These are phyloP conservation scores for Cladorrhinum sp. DNA, from an alignment of 2,329 filamentous ascomycete genomes.

Conservation along the genomic window DNA sequence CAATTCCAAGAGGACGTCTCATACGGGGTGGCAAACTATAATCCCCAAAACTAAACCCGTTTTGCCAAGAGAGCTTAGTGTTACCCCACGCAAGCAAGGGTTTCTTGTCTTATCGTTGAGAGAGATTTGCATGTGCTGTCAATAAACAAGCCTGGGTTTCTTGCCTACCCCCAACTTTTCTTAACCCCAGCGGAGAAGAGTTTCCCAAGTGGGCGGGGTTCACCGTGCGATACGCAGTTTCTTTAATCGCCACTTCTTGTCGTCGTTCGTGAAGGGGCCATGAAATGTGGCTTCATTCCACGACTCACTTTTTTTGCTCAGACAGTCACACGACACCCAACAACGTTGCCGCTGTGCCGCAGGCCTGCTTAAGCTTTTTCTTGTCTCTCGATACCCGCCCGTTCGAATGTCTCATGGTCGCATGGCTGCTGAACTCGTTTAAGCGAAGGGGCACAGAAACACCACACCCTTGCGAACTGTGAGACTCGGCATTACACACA, in stretches of 20 bases:
- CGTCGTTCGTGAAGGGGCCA: background rate
- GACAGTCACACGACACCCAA: too few relatives aligned
- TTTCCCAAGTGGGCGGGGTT: slow-evolving; percentile 4
- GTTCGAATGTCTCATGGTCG: background rate
- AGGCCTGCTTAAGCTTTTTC: too few relatives aligned
- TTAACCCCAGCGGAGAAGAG: background rate
- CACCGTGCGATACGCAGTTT: background rate
- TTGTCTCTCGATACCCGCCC: too few relatives aligned
- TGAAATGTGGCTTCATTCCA: background rate
- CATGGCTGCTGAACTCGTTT: background rate
- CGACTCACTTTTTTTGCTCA: background rate
- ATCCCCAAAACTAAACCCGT: background rate
- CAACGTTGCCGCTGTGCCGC: too few relatives aligned
- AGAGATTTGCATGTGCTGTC: background rate
- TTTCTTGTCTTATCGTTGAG: background rate
- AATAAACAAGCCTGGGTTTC: background rate
- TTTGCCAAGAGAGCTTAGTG: background rate
- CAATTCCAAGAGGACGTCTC: too few relatives aligned
- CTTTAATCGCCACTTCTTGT: background rate
- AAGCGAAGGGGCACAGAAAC: background rate
- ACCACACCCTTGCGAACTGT: background rate
- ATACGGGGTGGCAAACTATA: background rate
- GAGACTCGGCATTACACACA: background rate
- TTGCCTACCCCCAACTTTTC: background rate
- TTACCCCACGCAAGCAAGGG: background rate